Base-by-base conservation (phyloP, 169 alveolate genomes). In the Plasmodium reichenowi region DNA sequence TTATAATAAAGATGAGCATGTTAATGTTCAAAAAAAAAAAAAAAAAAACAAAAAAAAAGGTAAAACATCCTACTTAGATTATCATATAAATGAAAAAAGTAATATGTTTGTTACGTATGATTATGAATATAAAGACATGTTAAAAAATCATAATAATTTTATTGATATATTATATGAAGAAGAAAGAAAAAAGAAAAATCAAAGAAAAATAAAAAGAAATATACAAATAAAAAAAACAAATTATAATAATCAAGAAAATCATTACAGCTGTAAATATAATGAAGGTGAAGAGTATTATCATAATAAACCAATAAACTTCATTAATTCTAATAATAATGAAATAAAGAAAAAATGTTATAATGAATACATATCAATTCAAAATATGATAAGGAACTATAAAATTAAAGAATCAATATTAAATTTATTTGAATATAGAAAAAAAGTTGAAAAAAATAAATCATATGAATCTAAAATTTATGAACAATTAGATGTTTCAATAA, bases 81-180 rank as follows among this genome's bases (percentile, higher is more conserved):
- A 38, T 13, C 17, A 63, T 17, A 58, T 17, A 47, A 43, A 75
- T 63, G 15, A 12, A 74, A 56, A 58, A 29, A 29, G 32, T 38
- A 45, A 58, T 4, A 1, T 48, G 10, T 22, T 9, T 24, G n/a
- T 29, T 5, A n/a, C 20, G 0, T 5, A 32, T 26, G 2, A 54
- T 9, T 15, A 6, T 7, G 48, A 47, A 62, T 15, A 32, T 20
- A n/a, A 9, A 10, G 24, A 38, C 9, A 2, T 24, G 26, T 22
- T 24, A 12, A 66, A 52, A 80, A 80, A 80, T 45, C 90, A 80
- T 54, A 67, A 12, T 48, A 38, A 59, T 8, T 80, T 68, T 38
- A 50, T 80, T 68, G 20, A 80, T 6, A 32, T 29, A 62, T 62
- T 80, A 32, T 80, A 80, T 71, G 67, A 80, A 72, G 90, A 80